Conservation (phyloP, 1,284 basidiomycete species). For the Ustanciosporium gigantosporum region DNA sequence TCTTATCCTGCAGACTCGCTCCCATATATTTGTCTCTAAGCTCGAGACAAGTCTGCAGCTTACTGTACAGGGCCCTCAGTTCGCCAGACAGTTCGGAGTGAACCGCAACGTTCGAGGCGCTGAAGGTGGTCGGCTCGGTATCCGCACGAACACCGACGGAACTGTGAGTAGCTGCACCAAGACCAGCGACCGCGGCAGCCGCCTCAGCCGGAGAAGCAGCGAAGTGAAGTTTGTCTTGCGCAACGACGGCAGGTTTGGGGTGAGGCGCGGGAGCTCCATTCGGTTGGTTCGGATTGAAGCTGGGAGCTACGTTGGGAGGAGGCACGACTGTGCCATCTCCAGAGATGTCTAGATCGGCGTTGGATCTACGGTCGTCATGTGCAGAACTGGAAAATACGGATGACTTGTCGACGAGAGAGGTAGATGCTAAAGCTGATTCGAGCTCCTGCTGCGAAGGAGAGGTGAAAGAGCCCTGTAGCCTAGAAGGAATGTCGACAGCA, state of each 20-base stretch:
- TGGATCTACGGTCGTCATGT: conserved; percentile 25
- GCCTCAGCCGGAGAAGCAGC: conserved; percentile 48
- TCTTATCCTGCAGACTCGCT: conserved; percentile 48
- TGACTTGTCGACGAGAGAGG: conserved; percentile 24
- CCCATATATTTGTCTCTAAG: conserved; percentile 60
- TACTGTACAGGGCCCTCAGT: conserved; percentile 46
- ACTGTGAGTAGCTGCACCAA: conserved; percentile 34
- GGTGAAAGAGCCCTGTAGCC: conserved; percentile 27
- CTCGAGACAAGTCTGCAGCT: conserved; percentile 52
- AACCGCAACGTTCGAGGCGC: conserved; percentile 26
- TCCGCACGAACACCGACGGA: conserved; percentile 1
- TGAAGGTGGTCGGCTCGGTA: conserved; percentile 10
- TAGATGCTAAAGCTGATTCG: conserved; percentile 28
- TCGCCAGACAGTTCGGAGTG: conserved; percentile 50
- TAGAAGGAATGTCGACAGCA: conserved; percentile 24
- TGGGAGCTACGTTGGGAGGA: conserved; percentile 38
- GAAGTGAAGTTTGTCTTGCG: conserved; percentile 20
- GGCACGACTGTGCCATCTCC: conserved; percentile 36
- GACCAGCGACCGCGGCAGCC: conserved; percentile 42
- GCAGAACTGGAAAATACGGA: conserved; percentile 29
- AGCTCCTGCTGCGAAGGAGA: conserved; percentile 26
- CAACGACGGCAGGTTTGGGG: conserved; percentile 1
- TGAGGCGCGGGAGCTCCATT: neutral
- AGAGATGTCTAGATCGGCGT: conserved; percentile 32
- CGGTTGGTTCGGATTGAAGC: conserved; percentile 5